Percentiles rank a stretch among this genome's conserved stretches.
Conservation (phyloP, 2,329 filamentous ascomycete genomes). For the Thelonectria olida region DNA sequence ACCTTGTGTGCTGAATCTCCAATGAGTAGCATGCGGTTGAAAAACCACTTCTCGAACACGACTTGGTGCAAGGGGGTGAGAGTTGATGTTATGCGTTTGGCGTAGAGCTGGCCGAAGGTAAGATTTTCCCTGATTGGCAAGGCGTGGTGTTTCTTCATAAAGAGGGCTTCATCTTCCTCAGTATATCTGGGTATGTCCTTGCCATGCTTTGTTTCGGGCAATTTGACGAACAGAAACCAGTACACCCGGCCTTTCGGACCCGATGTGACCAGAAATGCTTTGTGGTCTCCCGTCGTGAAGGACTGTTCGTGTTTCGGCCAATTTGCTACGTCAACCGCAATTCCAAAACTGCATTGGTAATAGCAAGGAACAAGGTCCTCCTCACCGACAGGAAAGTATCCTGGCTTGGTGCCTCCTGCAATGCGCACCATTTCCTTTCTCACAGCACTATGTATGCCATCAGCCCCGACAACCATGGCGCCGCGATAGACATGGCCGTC, state of each 20-base stretch:
- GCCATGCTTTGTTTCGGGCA: conserved; percentile 4
- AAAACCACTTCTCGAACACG: conserved; percentile 49
- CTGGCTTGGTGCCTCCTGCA: conserved; percentile 33
- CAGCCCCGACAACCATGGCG: conserved; percentile 48
- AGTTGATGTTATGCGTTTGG: conserved; percentile 18
- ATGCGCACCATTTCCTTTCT: conserved; percentile 41
- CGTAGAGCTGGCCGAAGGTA: conserved; percentile 15
- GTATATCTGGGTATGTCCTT: conserved; percentile 3
- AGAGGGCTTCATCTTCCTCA: not conserved
- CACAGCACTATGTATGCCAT: conserved; percentile 50
- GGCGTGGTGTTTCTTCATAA: not conserved
- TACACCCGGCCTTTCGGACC: conserved; percentile 44
- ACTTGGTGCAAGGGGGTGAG: conserved; percentile 48
- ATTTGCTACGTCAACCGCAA: conserved; percentile 41
- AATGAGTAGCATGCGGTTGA: conserved; percentile 48
- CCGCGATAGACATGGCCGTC: conserved; percentile 43
- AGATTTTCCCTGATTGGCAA: conserved; percentile 1
- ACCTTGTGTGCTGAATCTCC: conserved; percentile 52
- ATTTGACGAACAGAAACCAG: conserved; percentile 12
- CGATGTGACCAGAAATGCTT: conserved; percentile 40
- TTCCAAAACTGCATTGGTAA: conserved; percentile 51
- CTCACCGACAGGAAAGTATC: conserved; percentile 34
- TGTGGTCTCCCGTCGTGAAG: not conserved
- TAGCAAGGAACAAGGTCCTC: conserved; percentile 31
- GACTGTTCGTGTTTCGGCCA: conserved; percentile 28